phyloP scores from a whole-genome alignment of 306 rosid genomes.

The Cucurbita argyrosperma region DNA sequence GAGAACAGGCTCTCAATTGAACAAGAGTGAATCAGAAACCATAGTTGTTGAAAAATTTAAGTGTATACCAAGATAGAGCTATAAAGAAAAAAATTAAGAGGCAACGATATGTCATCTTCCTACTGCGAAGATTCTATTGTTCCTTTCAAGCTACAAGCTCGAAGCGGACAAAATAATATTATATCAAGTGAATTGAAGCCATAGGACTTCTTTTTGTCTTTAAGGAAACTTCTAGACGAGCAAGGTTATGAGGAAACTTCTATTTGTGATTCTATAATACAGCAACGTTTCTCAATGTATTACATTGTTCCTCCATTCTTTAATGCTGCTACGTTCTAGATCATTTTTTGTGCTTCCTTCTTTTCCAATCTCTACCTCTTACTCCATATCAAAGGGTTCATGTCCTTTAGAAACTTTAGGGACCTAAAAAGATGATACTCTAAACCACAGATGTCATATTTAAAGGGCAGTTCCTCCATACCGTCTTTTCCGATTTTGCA shows the following conservation, averaged over 20 bases:
- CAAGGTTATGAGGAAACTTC: not conserved
- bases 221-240: not conserved
- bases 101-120: not conserved
- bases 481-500: not conserved
- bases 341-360: not conserved
- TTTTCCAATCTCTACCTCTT: not conserved
- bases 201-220: not conserved
- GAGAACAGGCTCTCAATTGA: not conserved
- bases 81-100: not conserved
- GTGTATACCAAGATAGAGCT: not conserved
- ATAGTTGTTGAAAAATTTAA: not conserved
- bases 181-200: not conserved
- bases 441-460: not conserved
- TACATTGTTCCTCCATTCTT: not conserved
- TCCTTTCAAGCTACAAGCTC: not conserved
- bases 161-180: not conserved
- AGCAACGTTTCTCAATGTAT: not conserved
- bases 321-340: not conserved
- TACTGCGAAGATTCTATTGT: not conserved
- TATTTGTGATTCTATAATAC: not conserved
- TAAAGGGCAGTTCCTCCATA: not conserved
- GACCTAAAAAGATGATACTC: not conserved
- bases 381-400: not conserved
- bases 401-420: not conserved
- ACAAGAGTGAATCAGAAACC: not conserved